Evolutionary conservation across 305 asterid species (phyloP).

Genomic region (Fraxinus platypoda): DNA sequence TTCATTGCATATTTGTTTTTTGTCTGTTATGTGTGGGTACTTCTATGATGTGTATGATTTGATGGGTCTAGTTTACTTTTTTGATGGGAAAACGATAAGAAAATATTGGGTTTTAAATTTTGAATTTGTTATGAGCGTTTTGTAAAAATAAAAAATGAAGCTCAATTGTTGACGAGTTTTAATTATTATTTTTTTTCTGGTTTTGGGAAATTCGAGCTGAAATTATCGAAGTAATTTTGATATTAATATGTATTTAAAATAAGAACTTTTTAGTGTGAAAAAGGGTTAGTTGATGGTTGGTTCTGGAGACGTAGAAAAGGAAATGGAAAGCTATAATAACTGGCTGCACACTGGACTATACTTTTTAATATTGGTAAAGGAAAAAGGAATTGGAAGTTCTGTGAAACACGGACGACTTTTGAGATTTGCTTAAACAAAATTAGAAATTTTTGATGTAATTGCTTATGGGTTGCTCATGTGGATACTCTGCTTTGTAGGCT

Average conservation of each 20-base stretch:
- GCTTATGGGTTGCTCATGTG: background rate
- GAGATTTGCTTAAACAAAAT: background rate
- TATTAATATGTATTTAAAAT: background rate
- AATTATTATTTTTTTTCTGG: background rate
- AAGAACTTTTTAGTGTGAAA: background rate
- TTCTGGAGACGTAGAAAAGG: background rate
- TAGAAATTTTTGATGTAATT: conserved; percentile 5
- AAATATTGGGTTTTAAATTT: conserved; percentile 26
- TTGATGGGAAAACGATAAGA: conserved; percentile 15
- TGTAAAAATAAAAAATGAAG: background rate
- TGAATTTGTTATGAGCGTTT: background rate
- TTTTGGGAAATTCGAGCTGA: conserved; percentile 10
- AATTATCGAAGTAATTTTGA: conserved; percentile 2
- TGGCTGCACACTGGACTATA: background rate
- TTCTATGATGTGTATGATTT: conserved; percentile 19
- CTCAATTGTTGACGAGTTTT: conserved; percentile 14
- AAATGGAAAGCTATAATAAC: background rate
- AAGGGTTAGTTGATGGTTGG: conserved; percentile 11
- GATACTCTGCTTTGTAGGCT: conserved; percentile 41
- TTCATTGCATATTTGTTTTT: background rate
- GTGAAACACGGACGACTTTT: background rate
- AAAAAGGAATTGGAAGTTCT: background rate
- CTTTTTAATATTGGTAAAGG: background rate
- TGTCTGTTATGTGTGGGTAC: conserved; percentile 11
- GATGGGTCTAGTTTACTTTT: conserved; percentile 1